Conservation (phyloP, 805 yeast species). For the Candida sphagnicola region DNA sequence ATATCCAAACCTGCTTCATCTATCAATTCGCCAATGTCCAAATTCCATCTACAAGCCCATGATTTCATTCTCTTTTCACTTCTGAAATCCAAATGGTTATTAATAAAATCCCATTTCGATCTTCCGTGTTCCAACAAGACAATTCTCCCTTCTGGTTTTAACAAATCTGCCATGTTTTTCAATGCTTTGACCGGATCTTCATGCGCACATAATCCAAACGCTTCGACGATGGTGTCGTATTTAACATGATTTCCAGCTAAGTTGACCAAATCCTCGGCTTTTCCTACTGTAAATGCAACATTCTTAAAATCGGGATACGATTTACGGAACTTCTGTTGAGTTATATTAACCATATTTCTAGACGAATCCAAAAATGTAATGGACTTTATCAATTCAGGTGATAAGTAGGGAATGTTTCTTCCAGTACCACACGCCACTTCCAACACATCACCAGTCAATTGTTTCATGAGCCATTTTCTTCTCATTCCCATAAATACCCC, state of each 20-base stretch:
- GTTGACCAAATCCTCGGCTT: constrained; percentile 73
- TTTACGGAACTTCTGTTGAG: constrained; percentile 68
- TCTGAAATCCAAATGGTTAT: constrained; percentile 73
- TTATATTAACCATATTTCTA: constrained; percentile 74
- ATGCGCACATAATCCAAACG: constrained; percentile 95
- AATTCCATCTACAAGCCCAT: constrained; percentile 98
- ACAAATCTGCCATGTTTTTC: constrained; percentile 62
- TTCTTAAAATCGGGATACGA: constrained; percentile 61
- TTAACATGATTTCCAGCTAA: constrained; percentile 50
- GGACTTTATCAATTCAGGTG: constrained; percentile 57
- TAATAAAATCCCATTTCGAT: constrained; percentile 73
- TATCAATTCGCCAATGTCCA: constrained; percentile 85
- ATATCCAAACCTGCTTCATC: constrained; percentile 82
- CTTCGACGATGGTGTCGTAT: constrained; percentile 90
- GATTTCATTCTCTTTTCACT: constrained; percentile 79
- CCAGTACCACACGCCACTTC: constrained; percentile 98
- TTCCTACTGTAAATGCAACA: constrained; percentile 87
- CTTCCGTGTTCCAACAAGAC: constrained; percentile 91
- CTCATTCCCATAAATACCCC: constrained; percentile 57
- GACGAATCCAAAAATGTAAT: constrained; percentile 87
- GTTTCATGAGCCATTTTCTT: constrained; percentile 76
- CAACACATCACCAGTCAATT: constrained; percentile 80
- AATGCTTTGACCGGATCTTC: constrained; percentile 86
- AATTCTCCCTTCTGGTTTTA: constrained; percentile 88
- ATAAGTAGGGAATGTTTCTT: constrained; percentile 75